Percentiles rank a stretch among this genome's conserved stretches.
Conservation (phyloP, 495 filamentous ascomycete species). For the Bathelium albidoporum region DNA sequence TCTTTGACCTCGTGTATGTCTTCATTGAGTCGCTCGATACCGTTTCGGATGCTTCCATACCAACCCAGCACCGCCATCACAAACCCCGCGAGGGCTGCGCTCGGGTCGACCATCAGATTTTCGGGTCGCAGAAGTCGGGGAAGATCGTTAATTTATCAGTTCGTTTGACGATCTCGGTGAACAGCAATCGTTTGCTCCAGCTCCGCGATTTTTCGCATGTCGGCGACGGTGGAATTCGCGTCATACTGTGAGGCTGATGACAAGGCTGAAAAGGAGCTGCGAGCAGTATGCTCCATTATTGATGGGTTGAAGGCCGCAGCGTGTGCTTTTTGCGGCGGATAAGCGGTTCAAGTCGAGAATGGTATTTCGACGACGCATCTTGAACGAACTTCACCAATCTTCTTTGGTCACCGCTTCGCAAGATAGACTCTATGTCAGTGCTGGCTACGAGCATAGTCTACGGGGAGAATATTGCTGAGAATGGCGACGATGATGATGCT, state of each 20-base stretch:
- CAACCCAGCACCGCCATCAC: neutral
- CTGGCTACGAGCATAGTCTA: neutral
- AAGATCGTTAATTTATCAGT: neutral
- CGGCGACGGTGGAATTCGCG: neutral
- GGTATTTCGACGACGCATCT: neutral
- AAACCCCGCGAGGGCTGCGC: neutral
- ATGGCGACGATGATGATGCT: neutral
- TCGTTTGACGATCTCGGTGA: neutral
- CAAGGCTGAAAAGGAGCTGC: neutral
- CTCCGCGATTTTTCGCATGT: neutral
- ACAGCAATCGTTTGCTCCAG: neutral
- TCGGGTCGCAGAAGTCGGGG: neutral
- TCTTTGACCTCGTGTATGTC: neutral
- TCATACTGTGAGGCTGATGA: neutral
- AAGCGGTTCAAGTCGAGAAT: neutral
- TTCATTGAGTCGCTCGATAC: neutral
- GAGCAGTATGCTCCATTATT: neutral
- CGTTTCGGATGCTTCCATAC: neutral
- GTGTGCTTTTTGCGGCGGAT: neutral
- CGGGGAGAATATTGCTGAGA: neutral
- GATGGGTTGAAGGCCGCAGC: neutral
- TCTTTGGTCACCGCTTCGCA: neutral
- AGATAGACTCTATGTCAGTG: neutral
- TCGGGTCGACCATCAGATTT: neutral
- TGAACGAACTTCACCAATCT: neutral